These are phyloP conservation scores for Trametes sp. DNA, from an alignment of 1,284 basidiomycete species.

Conservation along the genomic window DNA sequence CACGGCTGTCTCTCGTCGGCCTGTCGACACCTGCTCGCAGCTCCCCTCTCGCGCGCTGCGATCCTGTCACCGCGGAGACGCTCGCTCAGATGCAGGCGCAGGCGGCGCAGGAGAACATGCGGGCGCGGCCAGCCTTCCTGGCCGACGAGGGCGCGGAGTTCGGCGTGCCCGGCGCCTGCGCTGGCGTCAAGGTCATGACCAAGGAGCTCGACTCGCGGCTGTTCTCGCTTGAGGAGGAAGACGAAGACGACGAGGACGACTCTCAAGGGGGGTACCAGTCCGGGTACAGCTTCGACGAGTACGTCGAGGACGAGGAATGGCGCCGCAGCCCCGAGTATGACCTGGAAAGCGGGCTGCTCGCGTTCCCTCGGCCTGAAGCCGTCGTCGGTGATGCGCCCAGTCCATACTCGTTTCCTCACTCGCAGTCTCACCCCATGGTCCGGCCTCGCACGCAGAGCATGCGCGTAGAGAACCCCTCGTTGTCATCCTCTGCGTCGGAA, in stretches of 20 bases:
- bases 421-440: constrained; percentile 34
- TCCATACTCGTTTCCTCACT: constrained; percentile 11
- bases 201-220: constrained; percentile 40
- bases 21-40: constrained; percentile 53
- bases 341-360: constrained; percentile 32
- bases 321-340: constrained; percentile 25
- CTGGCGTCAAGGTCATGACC: constrained; percentile 25
- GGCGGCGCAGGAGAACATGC: constrained; percentile 2
- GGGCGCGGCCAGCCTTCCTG: constrained; percentile 4
- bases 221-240: constrained; percentile 60
- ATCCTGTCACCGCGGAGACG: constrained; percentile 41
- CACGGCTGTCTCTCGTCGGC: constrained; percentile 42
- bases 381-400: constrained; percentile 3
- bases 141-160: constrained; percentile 37
- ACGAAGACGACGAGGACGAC: constrained; percentile 46
- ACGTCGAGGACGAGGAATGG: constrained; percentile 30
- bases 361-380: constrained; percentile 20
- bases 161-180: constrained; percentile 29
- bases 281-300: constrained; percentile 27
- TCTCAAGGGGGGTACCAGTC: constrained; percentile 16
- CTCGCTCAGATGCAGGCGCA: constrained; percentile 19
- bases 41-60: constrained; percentile 47
- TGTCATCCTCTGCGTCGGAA: constrained; percentile 9
- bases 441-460: constrained; percentile 42
- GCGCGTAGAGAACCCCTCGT: constrained; percentile 27